Base-by-base conservation (phyloP, 2,329 filamentous ascomycete species). In the Clathrospora elynae region DNA sequence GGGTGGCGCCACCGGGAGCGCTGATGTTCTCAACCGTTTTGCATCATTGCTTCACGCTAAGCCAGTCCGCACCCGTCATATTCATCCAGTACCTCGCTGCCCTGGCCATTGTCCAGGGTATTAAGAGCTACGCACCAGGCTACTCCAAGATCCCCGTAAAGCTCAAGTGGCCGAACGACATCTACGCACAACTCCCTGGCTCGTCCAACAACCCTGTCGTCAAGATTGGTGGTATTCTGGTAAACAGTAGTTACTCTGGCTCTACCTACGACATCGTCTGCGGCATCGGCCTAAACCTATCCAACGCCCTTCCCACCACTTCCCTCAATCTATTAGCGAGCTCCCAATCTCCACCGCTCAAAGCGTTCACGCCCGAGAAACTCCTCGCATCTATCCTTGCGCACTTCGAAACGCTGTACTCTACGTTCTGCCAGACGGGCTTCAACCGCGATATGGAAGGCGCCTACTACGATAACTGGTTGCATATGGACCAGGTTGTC, bases 81-180 rank as follows among this genome's bases (percentile, higher is more conserved):
- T 97, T 99, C 70, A 78, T 97, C 18, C 93, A 97, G 69, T 99
- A 99, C 66, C 80, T 99, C 10, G 85, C 90, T 0, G 91, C 90
- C 1, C 82, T 99, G 31, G 91, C 93, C 26, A 87, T 92, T 28
- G 86, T 95, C 2, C 82, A 88, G 49, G 92, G 89, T 0, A 85
- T 97, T 50, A 85, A 88, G 51, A 79, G 78, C 17, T 97, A 97
- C 63, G 90, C 86, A 34, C 71, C 72, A 2, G 88, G 85, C 6
- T 97, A 95, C 68, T 77, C 82, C 5, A 76, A 82, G 0, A 70
- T 97, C 4, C 88, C 88, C 1, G 79, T 99, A 26, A 90, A 88
- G 66, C 73, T 99, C 20, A 99, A 99, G 70, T 99, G 93, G 93
- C 93, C 93, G 8, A 99, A 99, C 61, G 93, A 99, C 64, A 88